Evolutionary conservation across 2,329 filamentous ascomycete genomes (phyloP).

Genomic region (Ceratocystiopsis brevicomis): DNA sequence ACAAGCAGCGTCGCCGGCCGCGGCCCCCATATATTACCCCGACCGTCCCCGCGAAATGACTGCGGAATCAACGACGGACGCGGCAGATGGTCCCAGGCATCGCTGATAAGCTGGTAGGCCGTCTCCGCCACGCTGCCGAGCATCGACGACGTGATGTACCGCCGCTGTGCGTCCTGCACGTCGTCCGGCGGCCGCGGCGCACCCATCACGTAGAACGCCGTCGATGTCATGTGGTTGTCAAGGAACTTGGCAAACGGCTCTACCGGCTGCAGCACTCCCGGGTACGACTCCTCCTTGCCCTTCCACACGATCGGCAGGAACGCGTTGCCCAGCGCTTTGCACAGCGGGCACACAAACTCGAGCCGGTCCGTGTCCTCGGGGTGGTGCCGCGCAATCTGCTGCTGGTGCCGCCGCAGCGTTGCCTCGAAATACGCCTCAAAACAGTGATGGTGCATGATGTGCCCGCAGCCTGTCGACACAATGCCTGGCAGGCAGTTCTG

Average conservation of each 20-base stretch:
- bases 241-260: constrained; percentile 50
- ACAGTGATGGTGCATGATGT: constrained; percentile 96
- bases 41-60: neutral
- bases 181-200: constrained; percentile 16
- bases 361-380: constrained; percentile 62
- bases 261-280: constrained; percentile 46
- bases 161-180: constrained; percentile 18
- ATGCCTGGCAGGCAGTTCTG: constrained; percentile 50
- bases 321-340: constrained; percentile 87
- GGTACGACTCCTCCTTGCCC: constrained; percentile 67
- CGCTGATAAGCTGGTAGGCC: constrained; percentile 18
- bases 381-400: constrained; percentile 87
- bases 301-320: constrained; percentile 95
- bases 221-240: constrained; percentile 30
- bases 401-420: constrained; percentile 63
- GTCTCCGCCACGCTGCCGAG: constrained; percentile 22
- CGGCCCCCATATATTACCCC: too few relatives aligned
- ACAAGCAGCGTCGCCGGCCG: too few relatives aligned
- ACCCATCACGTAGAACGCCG: constrained; percentile 22
- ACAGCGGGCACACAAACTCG: constrained; percentile 91
- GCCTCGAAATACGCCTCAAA: constrained; percentile 84
- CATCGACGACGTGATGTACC: constrained; percentile 21
- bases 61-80: constrained; percentile 12
- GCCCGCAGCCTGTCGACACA: constrained; percentile 79
- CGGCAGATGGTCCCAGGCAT: constrained; percentile 22